Evolutionary conservation across 208 protist genomes (phyloP).

Genomic region (Tetramitus jugosus): DNA sequence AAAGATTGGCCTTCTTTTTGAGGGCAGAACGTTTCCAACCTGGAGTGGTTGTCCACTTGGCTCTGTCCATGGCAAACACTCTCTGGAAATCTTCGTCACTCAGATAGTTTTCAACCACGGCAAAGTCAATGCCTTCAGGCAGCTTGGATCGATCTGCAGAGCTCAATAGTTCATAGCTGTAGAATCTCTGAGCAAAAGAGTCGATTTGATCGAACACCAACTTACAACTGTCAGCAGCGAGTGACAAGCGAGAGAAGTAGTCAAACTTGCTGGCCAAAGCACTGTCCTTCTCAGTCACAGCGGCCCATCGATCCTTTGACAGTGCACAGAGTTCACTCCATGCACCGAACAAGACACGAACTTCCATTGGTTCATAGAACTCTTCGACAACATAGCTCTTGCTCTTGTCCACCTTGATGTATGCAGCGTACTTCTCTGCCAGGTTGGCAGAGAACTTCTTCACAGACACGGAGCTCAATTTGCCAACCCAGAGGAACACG

Average conservation of each 20-base stretch:
- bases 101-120: slow-evolving; percentile 36
- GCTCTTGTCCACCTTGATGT: not conserved
- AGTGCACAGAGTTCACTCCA: not conserved
- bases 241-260: too few species aligned
- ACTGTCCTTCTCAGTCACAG: not conserved
- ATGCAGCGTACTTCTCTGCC: not conserved
- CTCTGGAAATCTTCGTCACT: slow-evolving; percentile 42
- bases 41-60: slow-evolving; percentile 30
- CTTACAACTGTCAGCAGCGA: too few species aligned
- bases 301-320: not conserved
- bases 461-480: not conserved
- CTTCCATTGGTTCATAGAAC: not conserved
- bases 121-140: slow-evolving; percentile 1
- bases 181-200: not conserved
- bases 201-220: not conserved
- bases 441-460: not conserved
- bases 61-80: slow-evolving; percentile 38
- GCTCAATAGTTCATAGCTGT: not conserved
- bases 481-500: not conserved
- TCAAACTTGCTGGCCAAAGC: too few species aligned
- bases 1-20: slow-evolving; percentile 40
- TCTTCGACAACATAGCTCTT: not conserved
- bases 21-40: slow-evolving; percentile 39
- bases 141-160: not conserved
- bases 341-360: not conserved